These are phyloP conservation scores for Candida insectalens DNA, from an alignment of 805 yeast species.

Conservation along the genomic window DNA sequence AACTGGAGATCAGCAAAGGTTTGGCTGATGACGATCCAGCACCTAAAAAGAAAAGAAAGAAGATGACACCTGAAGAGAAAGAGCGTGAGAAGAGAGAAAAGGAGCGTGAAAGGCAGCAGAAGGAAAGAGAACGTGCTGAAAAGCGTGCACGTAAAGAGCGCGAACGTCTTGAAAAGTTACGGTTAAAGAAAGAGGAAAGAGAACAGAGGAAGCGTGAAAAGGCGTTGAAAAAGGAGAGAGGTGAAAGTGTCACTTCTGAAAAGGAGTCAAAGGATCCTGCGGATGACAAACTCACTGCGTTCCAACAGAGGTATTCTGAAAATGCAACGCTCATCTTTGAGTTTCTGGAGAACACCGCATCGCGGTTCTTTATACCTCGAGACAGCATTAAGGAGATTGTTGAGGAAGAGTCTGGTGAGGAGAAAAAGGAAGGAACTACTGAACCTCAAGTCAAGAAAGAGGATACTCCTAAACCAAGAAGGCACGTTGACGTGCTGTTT, in stretches of 20 bases:
- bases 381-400: conserved; percentile 62
- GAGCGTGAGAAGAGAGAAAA: conserved; percentile 2
- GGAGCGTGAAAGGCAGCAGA: conserved; percentile 5
- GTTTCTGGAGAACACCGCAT: conserved; percentile 68
- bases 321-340: conserved; percentile 78
- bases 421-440: conserved; percentile 7
- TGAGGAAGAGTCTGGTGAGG: conserved; percentile 12
- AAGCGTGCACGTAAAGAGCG: conserved; percentile 10
- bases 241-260: conserved; percentile 8
- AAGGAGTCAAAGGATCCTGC: conserved; percentile 17
- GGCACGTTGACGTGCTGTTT: conserved; percentile 32
- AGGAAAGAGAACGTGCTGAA: conserved; percentile 14
- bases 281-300: conserved; percentile 61
- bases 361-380: conserved; percentile 67
- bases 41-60: conserved; percentile 1
- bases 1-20: conserved; percentile 10
- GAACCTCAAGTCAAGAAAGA: conserved; percentile 4
- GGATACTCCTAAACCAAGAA: conserved; percentile 12
- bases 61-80: conserved; percentile 5
- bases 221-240: conserved; percentile 14
- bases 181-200: conserved; percentile 15
- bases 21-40: conserved; percentile 1
- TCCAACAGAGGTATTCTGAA: conserved; percentile 60
- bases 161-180: conserved; percentile 14
- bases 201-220: conserved; percentile 9